phyloP scores from a whole-genome alignment of 2,329 filamentous ascomycete species.

The Dichotomopilus funicola region DNA sequence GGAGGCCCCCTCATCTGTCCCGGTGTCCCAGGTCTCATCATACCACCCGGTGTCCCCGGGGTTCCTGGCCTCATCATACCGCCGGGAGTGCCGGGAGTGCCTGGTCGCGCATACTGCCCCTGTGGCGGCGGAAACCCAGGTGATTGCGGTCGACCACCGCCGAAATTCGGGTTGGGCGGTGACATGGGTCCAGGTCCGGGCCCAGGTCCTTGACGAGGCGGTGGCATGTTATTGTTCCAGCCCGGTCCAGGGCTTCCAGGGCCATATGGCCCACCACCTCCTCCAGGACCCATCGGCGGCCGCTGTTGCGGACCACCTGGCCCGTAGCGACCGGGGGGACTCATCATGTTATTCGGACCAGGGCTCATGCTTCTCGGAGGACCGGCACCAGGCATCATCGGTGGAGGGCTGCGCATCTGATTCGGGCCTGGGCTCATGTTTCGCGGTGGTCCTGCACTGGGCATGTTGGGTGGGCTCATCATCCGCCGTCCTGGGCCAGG shows the following conservation, averaged over 20 bases:
- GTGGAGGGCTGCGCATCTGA: background rate
- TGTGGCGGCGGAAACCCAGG: conserved; percentile 23
- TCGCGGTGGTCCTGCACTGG: background rate
- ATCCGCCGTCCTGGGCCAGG: conserved; percentile 18
- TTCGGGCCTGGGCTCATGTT: conserved; percentile 21
- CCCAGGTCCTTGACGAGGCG: conserved; percentile 13
- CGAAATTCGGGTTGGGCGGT: conserved; percentile 4
- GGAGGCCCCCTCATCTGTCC: no score
- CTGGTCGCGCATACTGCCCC: conserved; percentile 25
- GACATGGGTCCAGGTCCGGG: conserved; percentile 16
- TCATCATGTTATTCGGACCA: no score
- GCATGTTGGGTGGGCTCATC: conserved; percentile 10
- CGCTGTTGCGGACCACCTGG: conserved; percentile 18
- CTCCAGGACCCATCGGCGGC: conserved; percentile 18
- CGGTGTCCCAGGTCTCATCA: background rate
- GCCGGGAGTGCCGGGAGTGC: conserved; percentile 19
- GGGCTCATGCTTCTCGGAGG: background rate
- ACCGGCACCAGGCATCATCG: no score
- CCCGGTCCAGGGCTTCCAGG: conserved; percentile 7
- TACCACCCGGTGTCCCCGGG: conserved; percentile 23
- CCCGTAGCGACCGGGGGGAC: conserved; percentile 4
- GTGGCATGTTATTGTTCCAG: conserved; percentile 16
- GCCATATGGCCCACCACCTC: conserved; percentile 13
- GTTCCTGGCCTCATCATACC: conserved; percentile 15
- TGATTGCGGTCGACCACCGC: conserved; percentile 16